These are phyloP conservation scores for Ustilago tritici DNA, from an alignment of 1,284 basidiomycete genomes.

Conservation along the genomic window DNA sequence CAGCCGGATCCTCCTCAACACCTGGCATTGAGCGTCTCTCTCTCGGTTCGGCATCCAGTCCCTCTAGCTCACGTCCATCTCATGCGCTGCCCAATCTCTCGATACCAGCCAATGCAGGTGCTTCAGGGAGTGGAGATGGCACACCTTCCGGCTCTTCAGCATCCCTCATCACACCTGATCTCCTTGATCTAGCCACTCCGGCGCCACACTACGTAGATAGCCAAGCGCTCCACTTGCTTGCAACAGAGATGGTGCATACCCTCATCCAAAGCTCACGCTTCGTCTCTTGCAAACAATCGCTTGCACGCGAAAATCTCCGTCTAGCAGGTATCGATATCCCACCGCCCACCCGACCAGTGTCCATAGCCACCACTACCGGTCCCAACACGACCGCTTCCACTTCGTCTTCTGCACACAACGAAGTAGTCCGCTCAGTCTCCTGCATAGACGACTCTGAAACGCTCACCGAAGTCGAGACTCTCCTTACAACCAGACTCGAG, in stretches of 20 bases:
- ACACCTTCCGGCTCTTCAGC: conserved; percentile 25
- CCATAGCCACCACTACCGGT: background rate
- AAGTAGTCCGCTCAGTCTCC: conserved; percentile 41
- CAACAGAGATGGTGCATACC: conserved; percentile 77
- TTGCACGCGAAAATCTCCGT: conserved; percentile 71
- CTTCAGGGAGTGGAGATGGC: conserved; percentile 16
- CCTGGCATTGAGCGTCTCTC: conserved; percentile 41
- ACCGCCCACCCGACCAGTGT: conserved; percentile 4
- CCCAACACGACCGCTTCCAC: conserved; percentile 1
- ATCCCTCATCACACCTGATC: conserved; percentile 35
- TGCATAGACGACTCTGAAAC: conserved; percentile 41
- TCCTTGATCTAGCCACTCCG: conserved; percentile 70
- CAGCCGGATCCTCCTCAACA: conserved; percentile 15
- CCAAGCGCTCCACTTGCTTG: conserved; percentile 83
- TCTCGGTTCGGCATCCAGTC: conserved; percentile 32
- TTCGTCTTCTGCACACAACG: conserved; percentile 12
- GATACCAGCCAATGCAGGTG: conserved; percentile 6
- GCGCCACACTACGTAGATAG: conserved; percentile 75
- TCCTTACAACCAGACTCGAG: conserved; percentile 79
- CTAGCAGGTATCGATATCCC: conserved; percentile 38
- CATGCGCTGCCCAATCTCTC: conserved; percentile 40
- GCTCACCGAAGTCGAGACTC: conserved; percentile 76
- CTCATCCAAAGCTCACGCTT: conserved; percentile 54
- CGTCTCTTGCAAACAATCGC: conserved; percentile 71
- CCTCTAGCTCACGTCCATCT: conserved; percentile 27